Evolutionary conservation across 169 alveolate species (phyloP).

Genomic region (Babesia ovis): DNA sequence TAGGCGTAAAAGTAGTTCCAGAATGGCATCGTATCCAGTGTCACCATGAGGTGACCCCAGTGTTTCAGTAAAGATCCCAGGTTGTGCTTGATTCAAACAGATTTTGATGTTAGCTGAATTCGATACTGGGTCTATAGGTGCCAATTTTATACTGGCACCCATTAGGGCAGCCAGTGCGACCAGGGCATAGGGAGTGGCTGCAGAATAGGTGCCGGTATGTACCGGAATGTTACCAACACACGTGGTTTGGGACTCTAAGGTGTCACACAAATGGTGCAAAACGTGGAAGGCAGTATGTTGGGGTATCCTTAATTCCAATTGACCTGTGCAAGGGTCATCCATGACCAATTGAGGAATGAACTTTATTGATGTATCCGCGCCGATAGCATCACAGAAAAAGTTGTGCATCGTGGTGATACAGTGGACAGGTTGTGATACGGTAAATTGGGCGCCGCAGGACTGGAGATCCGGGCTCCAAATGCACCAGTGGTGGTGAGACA

Average conservation of each 20-base stretch:
- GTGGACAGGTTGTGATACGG: neutral
- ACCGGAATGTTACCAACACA: conserved; percentile 14
- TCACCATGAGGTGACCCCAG: too few relatives aligned
- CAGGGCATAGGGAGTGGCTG: conserved; percentile 1
- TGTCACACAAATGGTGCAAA: conserved; percentile 4
- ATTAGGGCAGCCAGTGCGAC: conserved; percentile 15
- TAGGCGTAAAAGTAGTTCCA: conserved; percentile 6
- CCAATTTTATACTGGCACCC: neutral
- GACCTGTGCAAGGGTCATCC: neutral
- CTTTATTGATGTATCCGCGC: neutral
- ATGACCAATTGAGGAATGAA: neutral
- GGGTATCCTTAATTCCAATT: conserved; percentile 1
- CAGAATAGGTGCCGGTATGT: neutral
- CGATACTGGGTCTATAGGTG: neutral
- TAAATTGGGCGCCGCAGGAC: neutral
- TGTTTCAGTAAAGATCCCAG: neutral
- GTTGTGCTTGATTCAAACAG: neutral
- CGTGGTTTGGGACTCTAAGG: neutral
- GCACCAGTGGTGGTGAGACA: neutral
- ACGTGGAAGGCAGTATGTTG: neutral
- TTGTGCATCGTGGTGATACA: neutral
- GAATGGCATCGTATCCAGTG: neutral
- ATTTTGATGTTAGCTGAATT: too few relatives aligned
- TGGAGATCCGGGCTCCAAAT: neutral
- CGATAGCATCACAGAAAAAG: conserved; percentile 15